Base-by-base conservation (phyloP, 1,284 basidiomycete species). In the Phenoliferia sp. region DNA sequence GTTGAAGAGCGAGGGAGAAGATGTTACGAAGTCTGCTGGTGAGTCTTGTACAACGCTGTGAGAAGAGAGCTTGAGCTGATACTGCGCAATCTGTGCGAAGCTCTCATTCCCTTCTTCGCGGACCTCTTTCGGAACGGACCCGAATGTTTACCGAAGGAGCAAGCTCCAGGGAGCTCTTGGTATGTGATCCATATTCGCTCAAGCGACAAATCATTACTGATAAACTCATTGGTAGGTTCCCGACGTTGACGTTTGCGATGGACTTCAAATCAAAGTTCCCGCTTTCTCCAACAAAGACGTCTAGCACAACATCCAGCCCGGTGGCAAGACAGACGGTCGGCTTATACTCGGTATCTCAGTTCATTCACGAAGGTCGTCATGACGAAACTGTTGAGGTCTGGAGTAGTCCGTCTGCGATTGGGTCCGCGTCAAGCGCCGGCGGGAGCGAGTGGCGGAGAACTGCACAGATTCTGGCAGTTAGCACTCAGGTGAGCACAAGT, bases 81-180 rank as follows among this genome's bases (percentile, higher is more conserved):
- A n/a, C n/a, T n/a, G n/a, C n/a, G n/a, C n/a, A n/a, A n/a, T 44
- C 6, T 28, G 10, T 6, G 1, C 19, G 32, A 44, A 69, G 71
- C 59, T 0, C 59, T 73, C 28, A 29, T 73, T 3, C 63, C 67
- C 9, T 73, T 73, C 65, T 73, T 73, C 33, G 65, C 69, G n/a
- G 71, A 73, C 39, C 55, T 64, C 17, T 68, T 69, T 22, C 64
- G 65, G 39, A 73, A 73, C 34, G 71, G 69, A 0, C 69, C 69
- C 3, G 67, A 70, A 44, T 35, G 66, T 16, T 35, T 70, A 3
- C 61, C 63, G 0, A 56, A 22, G 7, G 63, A 39, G 19, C 48
- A 57, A 17, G 34, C 39, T 3, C 61, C 64, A 0, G 63, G 66
- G 19, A 60, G 52, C 9, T 60, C 71, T 28, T 57, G 56, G 69